These are phyloP conservation scores for Globisporangium ultimum DNA, from an alignment of 352 stramenopile genomes.

Conservation along the genomic window DNA sequence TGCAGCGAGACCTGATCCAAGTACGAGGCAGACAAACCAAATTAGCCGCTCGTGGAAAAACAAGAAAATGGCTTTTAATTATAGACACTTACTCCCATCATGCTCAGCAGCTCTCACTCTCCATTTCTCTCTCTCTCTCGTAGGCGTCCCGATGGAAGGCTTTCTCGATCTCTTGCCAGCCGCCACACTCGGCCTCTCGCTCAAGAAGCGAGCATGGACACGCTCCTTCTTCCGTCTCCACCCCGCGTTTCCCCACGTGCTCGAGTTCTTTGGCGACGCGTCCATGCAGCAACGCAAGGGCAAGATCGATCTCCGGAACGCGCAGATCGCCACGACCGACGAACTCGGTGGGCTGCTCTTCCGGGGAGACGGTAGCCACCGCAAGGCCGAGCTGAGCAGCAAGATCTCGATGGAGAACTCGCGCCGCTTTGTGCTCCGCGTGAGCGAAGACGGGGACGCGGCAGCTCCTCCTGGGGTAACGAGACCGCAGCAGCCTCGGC, in stretches of 20 bases:
- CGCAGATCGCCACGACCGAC: slow-evolving; percentile 42
- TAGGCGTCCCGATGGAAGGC: slow-evolving; percentile 39
- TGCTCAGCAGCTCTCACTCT: neutral
- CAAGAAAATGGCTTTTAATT: too few relatives aligned
- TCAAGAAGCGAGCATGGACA: slow-evolving; percentile 38
- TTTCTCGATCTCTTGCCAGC: slow-evolving; percentile 55
- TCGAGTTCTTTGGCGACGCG: slow-evolving; percentile 61
- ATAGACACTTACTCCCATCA: too few relatives aligned
- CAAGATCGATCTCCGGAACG: slow-evolving; percentile 39
- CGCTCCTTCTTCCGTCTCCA: slow-evolving; percentile 50
- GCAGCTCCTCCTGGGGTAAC: slow-evolving; percentile 9
- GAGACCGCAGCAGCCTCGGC: too few relatives aligned
- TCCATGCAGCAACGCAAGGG: slow-evolving; percentile 34
- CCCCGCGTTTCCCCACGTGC: slow-evolving; percentile 29
- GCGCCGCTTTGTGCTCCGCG: slow-evolving; percentile 62
- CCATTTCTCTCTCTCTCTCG: slow-evolving; percentile 5
- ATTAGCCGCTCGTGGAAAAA: too few relatives aligned
- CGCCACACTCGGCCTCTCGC: slow-evolving; percentile 12
- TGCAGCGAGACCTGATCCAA: too few relatives aligned
- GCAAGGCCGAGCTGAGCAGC: slow-evolving; percentile 6
- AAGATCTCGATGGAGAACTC: slow-evolving; percentile 49
- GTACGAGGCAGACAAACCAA: too few relatives aligned
- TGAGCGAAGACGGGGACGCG: slow-evolving; percentile 26
- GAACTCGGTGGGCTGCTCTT: slow-evolving; percentile 50
- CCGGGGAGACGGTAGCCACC: slow-evolving; percentile 6